phyloP scores from a whole-genome alignment of 495 filamentous ascomycete genomes.

The Xylaria longipes region DNA sequence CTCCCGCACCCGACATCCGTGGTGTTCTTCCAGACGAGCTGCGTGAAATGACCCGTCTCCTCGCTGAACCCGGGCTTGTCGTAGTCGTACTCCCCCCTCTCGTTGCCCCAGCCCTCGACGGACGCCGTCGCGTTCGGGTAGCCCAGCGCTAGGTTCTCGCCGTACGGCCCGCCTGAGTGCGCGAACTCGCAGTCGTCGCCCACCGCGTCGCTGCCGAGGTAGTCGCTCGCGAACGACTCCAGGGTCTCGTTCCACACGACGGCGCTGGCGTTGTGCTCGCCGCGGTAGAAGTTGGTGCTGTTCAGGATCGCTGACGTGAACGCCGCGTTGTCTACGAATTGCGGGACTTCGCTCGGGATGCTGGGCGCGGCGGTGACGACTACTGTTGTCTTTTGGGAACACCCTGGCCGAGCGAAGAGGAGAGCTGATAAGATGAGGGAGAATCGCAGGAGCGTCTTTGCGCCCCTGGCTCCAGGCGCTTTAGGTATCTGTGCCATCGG shows the following conservation, averaged over 20 bases:
- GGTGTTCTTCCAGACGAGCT: constrained; percentile 80
- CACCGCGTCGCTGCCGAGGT: constrained; percentile 32
- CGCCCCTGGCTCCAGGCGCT: not conserved
- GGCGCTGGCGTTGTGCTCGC: constrained; percentile 64
- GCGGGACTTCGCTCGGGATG: constrained; percentile 40
- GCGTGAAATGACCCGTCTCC: constrained; percentile 83
- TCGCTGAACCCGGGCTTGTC: constrained; percentile 60
- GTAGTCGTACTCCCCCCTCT: constrained; percentile 67
- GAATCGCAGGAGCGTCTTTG: not conserved
- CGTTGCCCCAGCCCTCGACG: constrained; percentile 72
- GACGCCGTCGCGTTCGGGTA: constrained; percentile 65
- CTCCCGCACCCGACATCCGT: constrained; percentile 72
- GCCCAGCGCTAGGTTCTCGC: constrained; percentile 80
- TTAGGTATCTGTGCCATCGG: not conserved
- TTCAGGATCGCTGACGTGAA: constrained; percentile 68
- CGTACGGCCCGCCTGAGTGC: constrained; percentile 72
- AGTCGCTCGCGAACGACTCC: constrained; percentile 56
- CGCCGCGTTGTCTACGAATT: constrained; percentile 53
- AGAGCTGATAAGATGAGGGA: constrained; percentile 3
- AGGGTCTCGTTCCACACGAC: constrained; percentile 72
- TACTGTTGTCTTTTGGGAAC: not conserved
- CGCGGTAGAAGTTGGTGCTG: constrained; percentile 71
- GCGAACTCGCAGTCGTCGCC: constrained; percentile 58
- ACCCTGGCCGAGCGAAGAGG: constrained; percentile 8
- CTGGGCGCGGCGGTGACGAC: constrained; percentile 15